phyloP scores from a whole-genome alignment of 441 rosid species.

The Theobroma grandiflorum region DNA sequence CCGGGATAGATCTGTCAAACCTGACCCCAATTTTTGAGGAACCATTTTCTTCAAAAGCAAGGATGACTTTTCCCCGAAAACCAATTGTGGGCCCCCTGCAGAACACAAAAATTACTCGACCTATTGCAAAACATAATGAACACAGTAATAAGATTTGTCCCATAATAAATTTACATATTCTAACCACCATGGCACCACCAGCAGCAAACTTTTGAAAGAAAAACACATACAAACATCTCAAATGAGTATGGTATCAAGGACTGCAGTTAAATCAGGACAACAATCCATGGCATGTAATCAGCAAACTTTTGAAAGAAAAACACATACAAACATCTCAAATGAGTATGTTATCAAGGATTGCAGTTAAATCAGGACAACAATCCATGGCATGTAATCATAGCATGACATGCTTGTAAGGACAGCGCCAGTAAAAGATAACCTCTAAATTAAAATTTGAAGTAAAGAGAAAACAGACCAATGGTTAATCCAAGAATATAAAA shows the following conservation, averaged over 20 bases:
- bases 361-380: background rate
- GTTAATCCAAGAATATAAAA: background rate
- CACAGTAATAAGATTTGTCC: background rate
- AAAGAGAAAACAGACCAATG: background rate
- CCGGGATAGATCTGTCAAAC: constrained; percentile 85
- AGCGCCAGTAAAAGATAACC: background rate
- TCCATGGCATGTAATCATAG: background rate
- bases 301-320: too few species aligned
- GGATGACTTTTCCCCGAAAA: constrained; percentile 90
- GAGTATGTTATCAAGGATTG: background rate
- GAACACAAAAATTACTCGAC: constrained; percentile 8
- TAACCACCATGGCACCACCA: background rate
- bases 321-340: background rate
- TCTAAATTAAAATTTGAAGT: background rate
- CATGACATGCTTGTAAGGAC: background rate
- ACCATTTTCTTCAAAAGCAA: constrained; percentile 92
- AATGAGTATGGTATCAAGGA: background rate
- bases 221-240: constrained; percentile 2
- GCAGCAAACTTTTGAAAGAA: constrained; percentile 14
- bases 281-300: background rate
- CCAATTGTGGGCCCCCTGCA: constrained; percentile 86
- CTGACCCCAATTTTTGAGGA: constrained; percentile 94
- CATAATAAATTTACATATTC: background rate
- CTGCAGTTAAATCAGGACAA: background rate
- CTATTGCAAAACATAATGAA: background rate